phyloP scores from a whole-genome alignment of 495 filamentous ascomycete species.

The Neurospora terricola region DNA sequence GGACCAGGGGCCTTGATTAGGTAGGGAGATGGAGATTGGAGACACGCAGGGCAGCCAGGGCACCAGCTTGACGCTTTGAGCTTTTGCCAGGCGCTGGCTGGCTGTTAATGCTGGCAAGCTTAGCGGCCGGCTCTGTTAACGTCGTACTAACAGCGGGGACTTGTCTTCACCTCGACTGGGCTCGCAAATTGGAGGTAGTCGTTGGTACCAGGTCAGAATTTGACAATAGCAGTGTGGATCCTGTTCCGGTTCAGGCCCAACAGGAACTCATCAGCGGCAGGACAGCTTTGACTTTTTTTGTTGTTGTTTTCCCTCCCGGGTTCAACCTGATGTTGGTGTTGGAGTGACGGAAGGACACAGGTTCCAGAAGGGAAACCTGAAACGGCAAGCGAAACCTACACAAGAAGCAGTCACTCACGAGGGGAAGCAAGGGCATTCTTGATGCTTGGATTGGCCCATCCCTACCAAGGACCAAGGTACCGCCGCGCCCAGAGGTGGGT shows the following conservation, averaged over 20 bases:
- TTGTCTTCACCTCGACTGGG: neutral
- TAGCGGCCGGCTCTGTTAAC: neutral
- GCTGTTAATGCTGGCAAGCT: neutral
- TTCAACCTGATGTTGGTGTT: neutral
- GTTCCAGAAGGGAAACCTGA: constrained; percentile 16
- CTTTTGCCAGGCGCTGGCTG: neutral
- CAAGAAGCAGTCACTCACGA: neutral
- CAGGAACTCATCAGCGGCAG: neutral
- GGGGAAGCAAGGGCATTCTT: neutral
- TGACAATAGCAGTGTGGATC: neutral
- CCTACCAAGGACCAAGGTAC: neutral
- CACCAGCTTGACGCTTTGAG: neutral
- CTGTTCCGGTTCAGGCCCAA: neutral
- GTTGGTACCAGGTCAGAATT: neutral
- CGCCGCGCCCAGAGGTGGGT: no score
- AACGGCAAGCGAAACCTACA: constrained; percentile 7
- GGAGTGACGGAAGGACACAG: neutral
- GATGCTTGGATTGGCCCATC: neutral
- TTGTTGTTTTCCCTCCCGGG: neutral
- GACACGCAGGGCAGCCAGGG: neutral
- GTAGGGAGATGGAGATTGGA: neutral
- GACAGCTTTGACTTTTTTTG: neutral
- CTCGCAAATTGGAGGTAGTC: neutral
- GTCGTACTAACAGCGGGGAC: neutral
- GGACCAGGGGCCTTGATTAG: neutral